Evolutionary conservation across 2,329 filamentous ascomycete species (phyloP).

Genomic region (Nakataea oryzae): DNA sequence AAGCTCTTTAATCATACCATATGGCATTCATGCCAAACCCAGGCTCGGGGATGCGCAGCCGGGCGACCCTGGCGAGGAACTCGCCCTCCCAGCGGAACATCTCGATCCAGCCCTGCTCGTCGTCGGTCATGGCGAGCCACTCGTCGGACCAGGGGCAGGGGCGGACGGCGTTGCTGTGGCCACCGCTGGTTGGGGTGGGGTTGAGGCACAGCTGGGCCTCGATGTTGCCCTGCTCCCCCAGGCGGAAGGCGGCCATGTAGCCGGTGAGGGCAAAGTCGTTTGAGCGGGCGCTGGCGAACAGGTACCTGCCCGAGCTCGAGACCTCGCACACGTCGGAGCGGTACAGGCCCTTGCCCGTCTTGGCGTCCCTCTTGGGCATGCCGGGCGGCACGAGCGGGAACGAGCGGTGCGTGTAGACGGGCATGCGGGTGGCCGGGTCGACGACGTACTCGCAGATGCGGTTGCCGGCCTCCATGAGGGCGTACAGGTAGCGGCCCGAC

Average conservation of each 20-base stretch:
- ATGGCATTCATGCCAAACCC: slow-evolving; percentile 96
- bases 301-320: slow-evolving; percentile 57
- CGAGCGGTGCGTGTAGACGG: slow-evolving; percentile 65
- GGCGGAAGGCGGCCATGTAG: slow-evolving; percentile 71
- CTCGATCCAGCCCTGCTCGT: slow-evolving; percentile 79
- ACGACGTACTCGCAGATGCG: slow-evolving; percentile 72
- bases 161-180: slow-evolving; percentile 79
- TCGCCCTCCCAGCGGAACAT: slow-evolving; percentile 82
- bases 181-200: slow-evolving; percentile 77
- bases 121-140: slow-evolving; percentile 83
- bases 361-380: slow-evolving; percentile 33
- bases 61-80: slow-evolving; percentile 66
- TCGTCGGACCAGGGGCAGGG: slow-evolving; percentile 79
- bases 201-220: slow-evolving; percentile 71
- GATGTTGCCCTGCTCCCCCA: slow-evolving; percentile 58
- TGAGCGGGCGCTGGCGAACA: slow-evolving; percentile 76
- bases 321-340: slow-evolving; percentile 76
- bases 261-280: slow-evolving; percentile 69
- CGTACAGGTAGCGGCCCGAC: slow-evolving; percentile 69
- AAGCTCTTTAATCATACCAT: slow-evolving; percentile 61
- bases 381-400: slow-evolving; percentile 75
- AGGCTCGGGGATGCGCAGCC: slow-evolving; percentile 70
- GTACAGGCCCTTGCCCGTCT: slow-evolving; percentile 48
- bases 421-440: slow-evolving; percentile 61
- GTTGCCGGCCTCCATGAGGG: slow-evolving; percentile 84